Percentiles rank a stretch among this genome's conserved stretches.
Conservation (phyloP, 225 moss, liverwort and hornwort genomes). For the Sphagnum tenellum region DNA sequence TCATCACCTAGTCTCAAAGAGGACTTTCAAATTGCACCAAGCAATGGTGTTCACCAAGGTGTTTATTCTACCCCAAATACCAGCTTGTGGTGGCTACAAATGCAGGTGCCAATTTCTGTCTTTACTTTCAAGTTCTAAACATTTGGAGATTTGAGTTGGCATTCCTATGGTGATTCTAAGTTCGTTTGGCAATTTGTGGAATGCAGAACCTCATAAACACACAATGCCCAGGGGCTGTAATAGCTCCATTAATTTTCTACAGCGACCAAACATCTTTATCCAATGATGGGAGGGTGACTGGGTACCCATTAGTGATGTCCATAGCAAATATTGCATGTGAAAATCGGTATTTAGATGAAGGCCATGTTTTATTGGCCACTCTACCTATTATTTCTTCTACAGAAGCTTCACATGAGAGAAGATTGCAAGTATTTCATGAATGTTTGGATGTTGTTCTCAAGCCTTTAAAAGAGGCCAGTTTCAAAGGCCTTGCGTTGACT, state of each 20-base stretch:
- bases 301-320: not conserved
- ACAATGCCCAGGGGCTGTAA: not conserved
- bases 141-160: too few relatives aligned
- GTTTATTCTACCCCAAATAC: not conserved
- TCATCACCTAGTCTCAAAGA: not conserved
- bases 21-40: not conserved
- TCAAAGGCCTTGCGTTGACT: not conserved
- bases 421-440: constrained; percentile 2
- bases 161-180: too few relatives aligned
- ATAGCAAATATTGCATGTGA: constrained; percentile 3
- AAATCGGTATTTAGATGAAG: constrained; percentile 1
- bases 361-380: not conserved
- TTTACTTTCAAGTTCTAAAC: too few relatives aligned
- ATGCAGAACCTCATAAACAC: too few relatives aligned
- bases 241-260: constrained; percentile 1
- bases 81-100: not conserved
- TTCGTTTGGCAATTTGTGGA: too few relatives aligned
- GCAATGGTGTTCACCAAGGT: not conserved
- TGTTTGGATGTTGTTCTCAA: not conserved
- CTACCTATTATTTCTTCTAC: not conserved
- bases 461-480: not conserved
- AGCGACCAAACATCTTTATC: not conserved
- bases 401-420: not conserved
- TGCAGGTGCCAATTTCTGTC: not conserved
- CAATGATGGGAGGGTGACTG: not conserved